phyloP scores from a whole-genome alignment of 2,329 filamentous ascomycete genomes.

The Colletotrichum lini region DNA sequence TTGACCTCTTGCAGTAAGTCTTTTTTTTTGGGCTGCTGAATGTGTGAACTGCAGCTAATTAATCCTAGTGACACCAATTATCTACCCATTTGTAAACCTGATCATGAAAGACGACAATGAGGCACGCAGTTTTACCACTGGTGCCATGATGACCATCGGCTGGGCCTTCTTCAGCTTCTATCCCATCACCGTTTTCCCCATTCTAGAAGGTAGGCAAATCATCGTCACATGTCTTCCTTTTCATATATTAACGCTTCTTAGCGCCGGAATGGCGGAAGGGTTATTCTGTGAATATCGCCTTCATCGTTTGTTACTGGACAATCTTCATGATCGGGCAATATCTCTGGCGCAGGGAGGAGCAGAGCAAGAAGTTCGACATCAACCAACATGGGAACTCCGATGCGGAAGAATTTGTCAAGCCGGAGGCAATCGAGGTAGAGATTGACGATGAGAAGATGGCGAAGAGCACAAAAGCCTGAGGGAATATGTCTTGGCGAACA shows the following conservation, averaged over 20 bases:
- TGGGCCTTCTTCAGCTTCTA: conserved; percentile 44
- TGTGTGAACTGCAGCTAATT: too few relatives aligned
- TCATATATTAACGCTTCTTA: background rate
- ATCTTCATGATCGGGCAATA: conserved; percentile 30
- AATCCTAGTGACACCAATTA: too few relatives aligned
- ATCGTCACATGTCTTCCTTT: rapidly evolving
- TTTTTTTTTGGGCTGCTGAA: too few relatives aligned
- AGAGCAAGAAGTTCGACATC: conserved; percentile 13
- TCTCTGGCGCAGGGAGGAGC: conserved; percentile 34
- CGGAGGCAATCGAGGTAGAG: background rate
- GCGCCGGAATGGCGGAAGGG: conserved; percentile 45
- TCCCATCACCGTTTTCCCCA: conserved; percentile 43
- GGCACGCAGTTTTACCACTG: conserved; percentile 44
- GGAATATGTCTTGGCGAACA: background rate
- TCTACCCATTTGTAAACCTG: conserved; percentile 35
- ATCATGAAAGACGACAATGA: conserved; percentile 46
- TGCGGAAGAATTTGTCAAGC: background rate
- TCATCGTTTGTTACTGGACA: conserved; percentile 38
- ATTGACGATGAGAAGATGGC: background rate
- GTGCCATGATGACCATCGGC: conserved; percentile 45
- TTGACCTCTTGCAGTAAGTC: too few relatives aligned
- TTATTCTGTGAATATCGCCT: conserved; percentile 44
- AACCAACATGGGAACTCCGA: conserved; percentile 2
- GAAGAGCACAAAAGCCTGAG: background rate
- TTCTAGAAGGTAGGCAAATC: conserved; percentile 32